A percentile compares a stretch with the other conserved stretches of the same genome.
These are phyloP conservation scores for Mycosphaerella sp. DNA, from an alignment of 2,329 filamentous ascomycete species.

Conservation along the genomic window DNA sequence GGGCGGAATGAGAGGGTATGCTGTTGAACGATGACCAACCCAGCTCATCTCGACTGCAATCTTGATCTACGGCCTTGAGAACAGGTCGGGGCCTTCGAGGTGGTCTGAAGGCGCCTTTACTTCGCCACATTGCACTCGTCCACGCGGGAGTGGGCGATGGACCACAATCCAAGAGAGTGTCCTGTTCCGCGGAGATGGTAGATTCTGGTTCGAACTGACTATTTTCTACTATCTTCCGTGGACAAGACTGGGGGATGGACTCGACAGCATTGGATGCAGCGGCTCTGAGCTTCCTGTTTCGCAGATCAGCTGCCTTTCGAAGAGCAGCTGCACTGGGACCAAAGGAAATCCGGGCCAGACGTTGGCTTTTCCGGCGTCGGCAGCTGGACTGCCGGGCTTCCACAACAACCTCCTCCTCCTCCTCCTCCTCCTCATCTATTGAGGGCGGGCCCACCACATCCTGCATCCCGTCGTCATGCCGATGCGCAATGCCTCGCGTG, in stretches of 20 bases:
- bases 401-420: slow-evolving; percentile 6
- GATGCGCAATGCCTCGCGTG: background rate
- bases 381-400: slow-evolving; percentile 20
- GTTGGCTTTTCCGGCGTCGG: slow-evolving; percentile 10
- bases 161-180: slow-evolving; percentile 16
- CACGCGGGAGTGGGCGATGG: slow-evolving; percentile 23
- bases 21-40: slow-evolving; percentile 18
- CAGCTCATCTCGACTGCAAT: slow-evolving; percentile 23
- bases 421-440: background rate
- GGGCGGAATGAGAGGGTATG: slow-evolving; percentile 15
- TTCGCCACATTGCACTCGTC: slow-evolving; percentile 23
- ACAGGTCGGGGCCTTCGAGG: slow-evolving; percentile 8
- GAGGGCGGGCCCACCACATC: background rate
- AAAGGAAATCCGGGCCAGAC: slow-evolving; percentile 12
- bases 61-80: slow-evolving; percentile 18
- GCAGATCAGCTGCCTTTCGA: slow-evolving; percentile 16
- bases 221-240: slow-evolving; percentile 12
- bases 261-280: background rate
- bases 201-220: slow-evolving; percentile 6
- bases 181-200: background rate
- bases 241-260: slow-evolving; percentile 14
- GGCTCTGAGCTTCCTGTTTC: slow-evolving; percentile 6
- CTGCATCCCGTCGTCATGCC: background rate
- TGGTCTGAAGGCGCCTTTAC: slow-evolving; percentile 15
- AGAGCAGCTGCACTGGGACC: slow-evolving; percentile 20